Base-by-base conservation (phyloP, 1,284 basidiomycete species). In the Ustilago shanxiensis region DNA sequence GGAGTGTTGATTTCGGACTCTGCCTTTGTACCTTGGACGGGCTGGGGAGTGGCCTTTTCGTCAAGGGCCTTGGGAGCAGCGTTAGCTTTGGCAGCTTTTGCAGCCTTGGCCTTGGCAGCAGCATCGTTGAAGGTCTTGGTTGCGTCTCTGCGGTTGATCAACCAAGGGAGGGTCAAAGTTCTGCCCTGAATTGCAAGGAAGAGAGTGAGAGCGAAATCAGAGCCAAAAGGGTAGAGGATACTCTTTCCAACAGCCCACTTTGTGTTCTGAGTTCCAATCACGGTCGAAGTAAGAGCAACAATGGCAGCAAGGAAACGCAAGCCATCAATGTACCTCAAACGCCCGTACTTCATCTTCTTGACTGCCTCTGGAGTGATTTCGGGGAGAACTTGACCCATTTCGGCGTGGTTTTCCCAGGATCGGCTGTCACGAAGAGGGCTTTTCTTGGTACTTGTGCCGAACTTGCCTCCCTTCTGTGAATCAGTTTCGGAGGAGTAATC, bases 171-270 rank as follows among this genome's bases (percentile, higher is more conserved):
- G 13, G 54, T 56, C 2, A 78, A 54, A 11, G 68, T 66, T 10
- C 76, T 28, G 11, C 76, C 76, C 28, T 68, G 72, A 16, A 78
- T 66, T 3, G 67, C 68, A 39, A 78, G 49, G 62, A 78, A 78
- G 18, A 78, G 76, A 5, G 68, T 67, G n/a, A 73, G 53, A 9
- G 64, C 76, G 53, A 78, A 72, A 26, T 71, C 52, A 20, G 71
- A 74, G 58, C 59, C 61, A 50, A 78, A 70, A 10, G 76, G 76
- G n/a, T 78, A 71, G 22, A 78, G 57, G n/a, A 78, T 66, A 51
- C 71, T 78, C n/a, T 33, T 56, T 5, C 71, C 72, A 10, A 65
- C 62, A 10, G 57, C 31, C 76, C 71, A 71, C 2, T 28, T 64
- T 22, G 39, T 52, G 18, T 33, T 59, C 4, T 52, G 56, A 29